These are phyloP conservation scores for Curvularia lunata DNA, from an alignment of 2,329 filamentous ascomycete species.

Conservation along the genomic window DNA sequence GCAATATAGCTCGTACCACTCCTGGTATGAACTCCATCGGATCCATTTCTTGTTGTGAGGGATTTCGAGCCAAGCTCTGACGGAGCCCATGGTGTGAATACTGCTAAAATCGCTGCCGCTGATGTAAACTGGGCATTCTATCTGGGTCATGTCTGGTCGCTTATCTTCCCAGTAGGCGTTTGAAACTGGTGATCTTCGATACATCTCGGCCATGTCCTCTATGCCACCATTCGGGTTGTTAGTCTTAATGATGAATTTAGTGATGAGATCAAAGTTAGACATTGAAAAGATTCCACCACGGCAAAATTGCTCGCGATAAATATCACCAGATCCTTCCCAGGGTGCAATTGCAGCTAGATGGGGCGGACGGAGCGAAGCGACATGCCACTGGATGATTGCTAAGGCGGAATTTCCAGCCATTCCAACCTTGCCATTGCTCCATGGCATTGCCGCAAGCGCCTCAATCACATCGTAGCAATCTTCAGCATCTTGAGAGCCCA, in stretches of 20 bases:
- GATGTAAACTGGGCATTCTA: slow-evolving; percentile 21
- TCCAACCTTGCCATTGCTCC: slow-evolving; percentile 54
- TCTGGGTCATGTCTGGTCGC: slow-evolving; percentile 16
- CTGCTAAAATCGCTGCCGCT: slow-evolving; percentile 17
- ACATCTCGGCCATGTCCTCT: slow-evolving; percentile 12
- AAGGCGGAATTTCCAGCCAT: slow-evolving; percentile 55
- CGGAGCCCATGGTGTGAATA: slow-evolving; percentile 22
- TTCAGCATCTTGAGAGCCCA: slow-evolving; percentile 54
- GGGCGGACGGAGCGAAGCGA: slow-evolving; percentile 52
- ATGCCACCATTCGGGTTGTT: slow-evolving; percentile 8
- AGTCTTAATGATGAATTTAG: slow-evolving; percentile 11
- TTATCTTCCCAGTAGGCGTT: slow-evolving; percentile 24
- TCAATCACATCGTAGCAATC: slow-evolving; percentile 16
- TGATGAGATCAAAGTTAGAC: slow-evolving; percentile 10
- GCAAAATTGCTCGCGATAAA: slow-evolving; percentile 15
- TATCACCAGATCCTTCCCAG: slow-evolving; percentile 53
- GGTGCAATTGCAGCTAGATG: slow-evolving; percentile 53
- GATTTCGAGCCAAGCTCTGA: slow-evolving; percentile 13
- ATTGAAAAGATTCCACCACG: slow-evolving; percentile 19
- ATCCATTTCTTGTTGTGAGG: slow-evolving; percentile 13
- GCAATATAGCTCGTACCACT: slow-evolving; percentile 28
- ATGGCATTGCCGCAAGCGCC: slow-evolving; percentile 47
- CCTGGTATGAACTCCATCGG: slow-evolving; percentile 15
- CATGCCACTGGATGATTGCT: slow-evolving; percentile 52
- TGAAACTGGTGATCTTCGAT: slow-evolving; percentile 4